These are phyloP conservation scores for Nannizzia gypsea DNA, from an alignment of 2,329 filamentous ascomycete species.

Conservation along the genomic window DNA sequence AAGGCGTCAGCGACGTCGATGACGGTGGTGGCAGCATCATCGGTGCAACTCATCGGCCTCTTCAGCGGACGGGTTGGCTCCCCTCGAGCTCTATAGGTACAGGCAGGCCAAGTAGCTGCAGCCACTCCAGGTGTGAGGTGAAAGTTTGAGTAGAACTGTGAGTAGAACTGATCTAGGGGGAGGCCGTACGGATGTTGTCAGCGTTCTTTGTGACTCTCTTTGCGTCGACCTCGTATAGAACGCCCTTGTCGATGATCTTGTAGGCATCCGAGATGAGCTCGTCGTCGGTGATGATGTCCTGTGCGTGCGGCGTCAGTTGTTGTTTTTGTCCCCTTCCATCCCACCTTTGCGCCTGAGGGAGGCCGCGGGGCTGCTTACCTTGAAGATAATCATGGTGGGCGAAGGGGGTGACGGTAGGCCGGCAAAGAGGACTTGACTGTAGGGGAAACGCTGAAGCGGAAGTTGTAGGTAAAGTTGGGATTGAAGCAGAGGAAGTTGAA, in stretches of 20 bases:
- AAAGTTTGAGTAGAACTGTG: too few relatives aligned
- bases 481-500: not conserved
- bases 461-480: not conserved
- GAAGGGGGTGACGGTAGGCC: not conserved
- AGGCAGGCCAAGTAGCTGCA: not conserved
- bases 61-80: slow-evolving; percentile 95
- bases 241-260: slow-evolving; percentile 65
- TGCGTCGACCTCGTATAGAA: slow-evolving; percentile 86
- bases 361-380: slow-evolving; percentile 34
- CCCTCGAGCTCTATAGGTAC: slow-evolving; percentile 47
- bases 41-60: slow-evolving; percentile 56
- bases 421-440: not conserved
- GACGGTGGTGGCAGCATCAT: slow-evolving; percentile 50
- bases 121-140: not conserved
- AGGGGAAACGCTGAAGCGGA: too few relatives aligned
- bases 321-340: too few relatives aligned
- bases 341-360: slow-evolving; percentile 8
- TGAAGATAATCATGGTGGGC: slow-evolving; percentile 61
- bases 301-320: slow-evolving; percentile 11
- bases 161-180: too few relatives aligned
- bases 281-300: slow-evolving; percentile 84
- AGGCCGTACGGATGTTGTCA: slow-evolving; percentile 21
- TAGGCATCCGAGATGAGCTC: slow-evolving; percentile 97
- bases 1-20: slow-evolving; percentile 85
- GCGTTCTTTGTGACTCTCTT: slow-evolving; percentile 67